Conservation (phyloP, 2,329 filamentous ascomycete genomes). For the Pyricularia grisea region DNA sequence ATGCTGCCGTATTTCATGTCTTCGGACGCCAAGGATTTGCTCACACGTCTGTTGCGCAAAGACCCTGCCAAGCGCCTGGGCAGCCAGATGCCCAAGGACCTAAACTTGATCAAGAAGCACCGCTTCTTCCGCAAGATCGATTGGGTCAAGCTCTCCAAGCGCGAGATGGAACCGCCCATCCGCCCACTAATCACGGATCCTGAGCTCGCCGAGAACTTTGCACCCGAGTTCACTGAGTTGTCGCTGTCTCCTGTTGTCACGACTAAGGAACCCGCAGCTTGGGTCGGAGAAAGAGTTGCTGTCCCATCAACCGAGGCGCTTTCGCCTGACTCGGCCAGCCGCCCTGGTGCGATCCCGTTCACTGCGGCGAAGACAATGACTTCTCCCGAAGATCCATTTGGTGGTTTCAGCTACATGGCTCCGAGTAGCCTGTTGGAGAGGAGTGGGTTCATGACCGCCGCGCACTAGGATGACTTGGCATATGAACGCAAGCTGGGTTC, state of each 20-base stretch:
- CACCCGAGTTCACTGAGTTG: constrained; percentile 80
- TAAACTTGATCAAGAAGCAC: constrained; percentile 79
- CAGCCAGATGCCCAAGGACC: constrained; percentile 78
- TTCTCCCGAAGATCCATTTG: constrained; percentile 44
- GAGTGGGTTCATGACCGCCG: constrained; percentile 14
- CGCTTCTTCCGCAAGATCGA: constrained; percentile 96
- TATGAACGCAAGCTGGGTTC: background rate
- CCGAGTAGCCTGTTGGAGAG: constrained; percentile 47
- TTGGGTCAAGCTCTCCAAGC: constrained; percentile 76
- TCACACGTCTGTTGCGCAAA: constrained; percentile 83
- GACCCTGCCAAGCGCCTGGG: constrained; percentile 87
- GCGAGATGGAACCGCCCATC: constrained; percentile 83
- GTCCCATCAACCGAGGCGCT: background rate
- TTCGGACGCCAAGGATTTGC: constrained; percentile 85
- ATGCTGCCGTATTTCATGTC: constrained; percentile 82
- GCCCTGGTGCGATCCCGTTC: constrained; percentile 5
- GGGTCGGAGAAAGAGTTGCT: constrained; percentile 7
- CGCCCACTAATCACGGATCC: constrained; percentile 91
- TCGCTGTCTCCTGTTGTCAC: constrained; percentile 64
- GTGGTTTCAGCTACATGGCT: constrained; percentile 56
- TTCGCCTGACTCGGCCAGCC: constrained; percentile 20
- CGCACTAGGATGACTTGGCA: background rate
- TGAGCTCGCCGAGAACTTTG: constrained; percentile 93
- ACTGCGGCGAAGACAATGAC: background rate
- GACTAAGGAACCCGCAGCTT: constrained; percentile 22